phyloP scores from a whole-genome alignment of 1,139 yeast species.

The Suhomyces coccinellae region DNA sequence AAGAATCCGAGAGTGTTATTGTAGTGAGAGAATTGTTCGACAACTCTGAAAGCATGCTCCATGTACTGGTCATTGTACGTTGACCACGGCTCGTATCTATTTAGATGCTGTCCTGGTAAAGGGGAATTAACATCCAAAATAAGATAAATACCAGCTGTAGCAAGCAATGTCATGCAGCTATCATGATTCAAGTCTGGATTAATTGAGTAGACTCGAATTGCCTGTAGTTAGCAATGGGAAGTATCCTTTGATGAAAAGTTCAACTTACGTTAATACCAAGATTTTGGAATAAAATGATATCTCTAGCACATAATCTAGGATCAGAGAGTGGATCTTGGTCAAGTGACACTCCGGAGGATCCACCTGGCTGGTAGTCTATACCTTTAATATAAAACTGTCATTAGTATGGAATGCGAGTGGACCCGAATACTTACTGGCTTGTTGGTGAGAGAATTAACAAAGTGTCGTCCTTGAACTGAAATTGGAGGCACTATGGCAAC shows the following conservation, averaged over 20 bases:
- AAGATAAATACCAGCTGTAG: conserved; percentile 87
- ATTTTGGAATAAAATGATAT: conserved; percentile 68
- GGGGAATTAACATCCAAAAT: conserved; percentile 93
- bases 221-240: conserved; percentile 36
- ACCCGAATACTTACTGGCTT: conserved; percentile 58
- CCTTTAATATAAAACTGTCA: conserved; percentile 74
- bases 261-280: conserved; percentile 67
- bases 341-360: conserved; percentile 64
- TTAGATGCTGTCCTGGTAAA: conserved; percentile 68
- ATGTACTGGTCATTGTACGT: conserved; percentile 70
- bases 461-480: conserved; percentile 63
- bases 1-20: conserved; percentile 90
- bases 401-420: conserved; percentile 9
- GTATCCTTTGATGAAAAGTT: neutral
- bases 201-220: conserved; percentile 83
- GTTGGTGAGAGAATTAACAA: conserved; percentile 72
- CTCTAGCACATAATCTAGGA: conserved; percentile 68
- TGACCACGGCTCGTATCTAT: conserved; percentile 87
- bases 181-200: conserved; percentile 85
- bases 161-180: conserved; percentile 86
- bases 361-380: conserved; percentile 86
- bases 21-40: conserved; percentile 80
- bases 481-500: conserved; percentile 52
- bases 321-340: conserved; percentile 72
- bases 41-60: conserved; percentile 73